phyloP scores from a whole-genome alignment of 441 rosid genomes.

The Pelargonium cotyledonis region DNA sequence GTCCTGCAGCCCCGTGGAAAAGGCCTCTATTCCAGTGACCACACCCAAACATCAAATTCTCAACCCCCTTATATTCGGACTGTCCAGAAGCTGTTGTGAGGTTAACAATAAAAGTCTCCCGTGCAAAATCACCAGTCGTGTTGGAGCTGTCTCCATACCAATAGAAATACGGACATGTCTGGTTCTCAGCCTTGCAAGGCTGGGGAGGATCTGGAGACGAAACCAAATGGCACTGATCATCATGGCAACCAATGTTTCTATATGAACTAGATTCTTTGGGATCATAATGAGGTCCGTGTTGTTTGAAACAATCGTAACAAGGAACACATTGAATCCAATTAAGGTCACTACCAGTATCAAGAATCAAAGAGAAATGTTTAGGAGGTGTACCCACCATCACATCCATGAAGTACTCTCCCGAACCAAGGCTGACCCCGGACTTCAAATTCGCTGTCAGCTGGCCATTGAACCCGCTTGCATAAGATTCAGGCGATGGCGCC shows the following conservation, averaged over 20 bases:
- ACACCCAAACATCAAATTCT: conserved; percentile 81
- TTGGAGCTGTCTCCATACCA: conserved; percentile 95
- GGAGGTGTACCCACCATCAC: conserved; percentile 85
- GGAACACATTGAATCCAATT: conserved; percentile 85
- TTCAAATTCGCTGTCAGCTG: conserved; percentile 69
- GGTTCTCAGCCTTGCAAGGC: conserved; percentile 55
- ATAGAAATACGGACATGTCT: conserved; percentile 73
- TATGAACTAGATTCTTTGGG: conserved; percentile 51
- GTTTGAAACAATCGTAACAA: conserved; percentile 69
- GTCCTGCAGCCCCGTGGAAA: conserved; percentile 74
- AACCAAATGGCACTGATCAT: conserved; percentile 58
- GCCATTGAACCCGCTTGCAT: conserved; percentile 28
- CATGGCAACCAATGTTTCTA: conserved; percentile 54
- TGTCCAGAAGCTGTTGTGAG: conserved; percentile 44
- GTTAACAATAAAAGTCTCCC: conserved; percentile 74
- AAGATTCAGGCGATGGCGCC: conserved; percentile 32
- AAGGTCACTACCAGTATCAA: conserved; percentile 88
- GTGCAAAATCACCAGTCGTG: conserved; percentile 80
- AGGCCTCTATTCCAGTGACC: conserved; percentile 92
- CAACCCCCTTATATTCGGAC: conserved; percentile 45
- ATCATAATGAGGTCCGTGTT: conserved; percentile 56
- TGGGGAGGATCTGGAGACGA: conserved; percentile 59
- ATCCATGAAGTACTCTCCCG: conserved; percentile 87
- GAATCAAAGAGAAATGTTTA: conserved; percentile 76
- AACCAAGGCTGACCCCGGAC: conserved; percentile 65